Evolutionary conservation across 805 yeast species (phyloP), one percentile per base, ranked within the genome.

Genomic region (Ogataea zsoltii): DNA sequence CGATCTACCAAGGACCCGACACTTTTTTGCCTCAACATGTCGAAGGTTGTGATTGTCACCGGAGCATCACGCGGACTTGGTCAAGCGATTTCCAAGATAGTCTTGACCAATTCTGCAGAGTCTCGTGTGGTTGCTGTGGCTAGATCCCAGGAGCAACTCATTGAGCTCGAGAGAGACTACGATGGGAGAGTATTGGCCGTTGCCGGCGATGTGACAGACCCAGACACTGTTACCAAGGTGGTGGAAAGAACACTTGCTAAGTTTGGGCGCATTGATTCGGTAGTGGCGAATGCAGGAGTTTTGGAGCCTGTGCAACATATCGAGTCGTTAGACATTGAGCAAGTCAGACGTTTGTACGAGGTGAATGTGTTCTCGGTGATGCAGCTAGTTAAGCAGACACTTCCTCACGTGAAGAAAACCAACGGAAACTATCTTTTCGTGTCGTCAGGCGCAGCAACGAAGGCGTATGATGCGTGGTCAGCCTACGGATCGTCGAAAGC

Each of bases 401-500:
- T 87, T 37, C 90, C 92, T 0, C 68, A 75, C 30, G 68, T 92
- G 51, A 68, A 66, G 16, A 66, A 77, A 31, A 51, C 80, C 3
- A 67, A 75, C 12, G 96, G 96, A 0, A 75, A 71, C 33, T 73
- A 85, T 30, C 71, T 92, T n/a, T 80, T 85, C 45, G 96, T 91
- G 0, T 86, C 95, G 15, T 88, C 96, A 2, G 97, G 97, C 5
- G 97, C 98, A 0, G 76, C 95, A 15, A 74, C 76, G 1, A 76
- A 72, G 42, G 69, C 82, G 15, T 75, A 71, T 52, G 77, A 72
- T 50, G 94, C 89, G 0, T 92, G 97, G 97, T 85, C 85, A 14
- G 95, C 96, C 4, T 92, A 92, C 58, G 96, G 97, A 1, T 70
- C 91, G 4, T 83, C 96, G 6, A 92, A 92, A 64, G 97, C 97